Evolutionary conservation across 169 alveolate species (phyloP).

Genomic region (Amoebophrya sp.): DNA sequence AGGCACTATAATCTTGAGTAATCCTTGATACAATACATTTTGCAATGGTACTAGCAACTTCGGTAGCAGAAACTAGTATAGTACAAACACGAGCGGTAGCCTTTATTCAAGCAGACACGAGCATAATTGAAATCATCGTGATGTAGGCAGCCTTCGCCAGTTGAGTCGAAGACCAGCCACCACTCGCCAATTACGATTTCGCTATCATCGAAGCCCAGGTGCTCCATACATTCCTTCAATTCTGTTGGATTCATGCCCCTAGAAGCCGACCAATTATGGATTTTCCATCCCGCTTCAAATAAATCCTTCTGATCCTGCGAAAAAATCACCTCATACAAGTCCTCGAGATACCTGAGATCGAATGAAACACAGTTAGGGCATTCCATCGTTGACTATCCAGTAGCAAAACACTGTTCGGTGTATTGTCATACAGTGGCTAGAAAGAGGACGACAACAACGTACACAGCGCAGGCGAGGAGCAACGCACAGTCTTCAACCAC

Average conservation of each 20-base stretch:
- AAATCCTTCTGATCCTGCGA: neutral
- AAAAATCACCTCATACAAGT: neutral
- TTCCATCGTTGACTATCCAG: too few species aligned
- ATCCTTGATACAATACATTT: too few species aligned
- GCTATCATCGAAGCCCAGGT: conserved; percentile 9
- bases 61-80: too few species aligned
- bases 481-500: neutral
- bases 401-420: neutral
- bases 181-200: conserved; percentile 5
- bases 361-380: neutral
- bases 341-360: neutral
- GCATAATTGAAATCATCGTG: too few species aligned
- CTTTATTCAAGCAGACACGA: too few species aligned
- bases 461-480: neutral
- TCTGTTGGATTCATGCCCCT: neutral
- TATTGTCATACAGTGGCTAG: neutral
- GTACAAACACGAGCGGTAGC: too few species aligned
- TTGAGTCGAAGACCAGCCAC: neutral
- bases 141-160: neutral
- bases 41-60: too few species aligned
- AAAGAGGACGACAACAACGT: neutral
- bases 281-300: neutral
- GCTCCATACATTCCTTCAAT: conserved; percentile 4
- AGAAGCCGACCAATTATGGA: neutral
- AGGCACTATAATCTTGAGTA: too few species aligned